Conservation (phyloP, 2,329 filamentous ascomycete species). For the Microdochium bolleyi region DNA sequence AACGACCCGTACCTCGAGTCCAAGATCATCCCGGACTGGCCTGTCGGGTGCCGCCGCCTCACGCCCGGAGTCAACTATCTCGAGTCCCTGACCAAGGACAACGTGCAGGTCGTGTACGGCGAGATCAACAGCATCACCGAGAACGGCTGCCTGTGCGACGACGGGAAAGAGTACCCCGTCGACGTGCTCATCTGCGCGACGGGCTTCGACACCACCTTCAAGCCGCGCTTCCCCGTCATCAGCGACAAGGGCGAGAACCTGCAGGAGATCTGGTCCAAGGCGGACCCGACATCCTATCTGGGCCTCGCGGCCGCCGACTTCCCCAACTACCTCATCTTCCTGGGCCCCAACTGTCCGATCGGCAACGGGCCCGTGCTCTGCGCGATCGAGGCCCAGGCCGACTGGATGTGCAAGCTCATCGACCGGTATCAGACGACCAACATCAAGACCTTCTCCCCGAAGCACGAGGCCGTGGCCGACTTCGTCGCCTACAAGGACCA, state of each 20-base stretch:
- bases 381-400: slow-evolving; percentile 33
- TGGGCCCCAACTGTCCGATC: slow-evolving; percentile 31
- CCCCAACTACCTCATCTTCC: slow-evolving; percentile 22
- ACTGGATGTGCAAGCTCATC: slow-evolving; percentile 41
- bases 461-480: slow-evolving; percentile 36
- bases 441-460: slow-evolving; percentile 34
- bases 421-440: slow-evolving; percentile 40
- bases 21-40: slow-evolving; percentile 16
- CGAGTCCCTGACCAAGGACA: slow-evolving; percentile 28
- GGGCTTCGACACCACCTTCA: slow-evolving; percentile 11
- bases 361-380: slow-evolving; percentile 24
- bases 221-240: slow-evolving; percentile 28
- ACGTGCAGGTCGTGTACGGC: slow-evolving; percentile 29
- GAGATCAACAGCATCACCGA: slow-evolving; percentile 20
- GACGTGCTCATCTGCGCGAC: slow-evolving; percentile 21
- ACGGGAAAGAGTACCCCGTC: slow-evolving; percentile 16
- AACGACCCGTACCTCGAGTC: slow-evolving; percentile 14
- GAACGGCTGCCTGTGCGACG: slow-evolving; percentile 15
- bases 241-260: slow-evolving; percentile 25
- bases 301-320: slow-evolving; percentile 16
- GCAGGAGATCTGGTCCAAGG: slow-evolving; percentile 16
- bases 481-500: slow-evolving; percentile 37
- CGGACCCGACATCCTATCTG: slow-evolving; percentile 15
- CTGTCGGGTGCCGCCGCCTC: slow-evolving; percentile 29
- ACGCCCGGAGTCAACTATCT: slow-evolving; percentile 34